Evolutionary conservation across 371 early-diverging fungal species (phyloP), one percentile per base, ranked within the genome.

Genomic region (Umbelopsis sp.): DNA sequence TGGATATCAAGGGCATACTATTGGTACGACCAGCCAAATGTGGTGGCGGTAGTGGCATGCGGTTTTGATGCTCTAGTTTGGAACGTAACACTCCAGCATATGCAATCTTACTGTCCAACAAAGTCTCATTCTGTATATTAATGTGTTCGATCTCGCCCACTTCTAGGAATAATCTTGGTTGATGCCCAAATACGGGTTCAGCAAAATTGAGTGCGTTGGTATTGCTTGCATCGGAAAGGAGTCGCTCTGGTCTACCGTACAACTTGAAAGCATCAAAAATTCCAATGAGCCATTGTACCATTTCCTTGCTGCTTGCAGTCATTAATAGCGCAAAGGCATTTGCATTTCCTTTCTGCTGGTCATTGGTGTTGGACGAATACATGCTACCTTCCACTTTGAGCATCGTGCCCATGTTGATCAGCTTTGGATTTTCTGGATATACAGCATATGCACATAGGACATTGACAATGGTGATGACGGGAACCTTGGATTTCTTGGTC

Each of bases 401-500:
- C 14, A 83, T 50, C 2, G 80, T 79, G 11, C 78, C 76, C 67
- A 78, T 63, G 37, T 79, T 73, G 35, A 79, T 75, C 18, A 83
- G 69, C 45, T 83, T 79, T 2, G 81, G 80, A 5, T 80, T 74
- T 63, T 83, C 83, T 38, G 93, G 94, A 72, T 90, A 94, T 50
- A 93, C 81, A 6, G 91, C 89, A 63, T 94, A 93, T 4, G 87
- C 90, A 66, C 89, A 89, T 63, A 83, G 83, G 48, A 89, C 86
- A 65, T 88, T 83, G 65, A 79, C 76, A 66, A 91, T 70, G 12
- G 80, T 80, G 69, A 87, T 77, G 38, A 84, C 72, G 3, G 89
- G 89, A n/a, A 73, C 71, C 71, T 86, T 90, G 50, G 87, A 72
- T 69, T 86, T 87, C 72, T 83, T 85, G 64, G 77, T 76, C 45